phyloP scores from a whole-genome alignment of 768 basidiomycete species.

The Polyporus arcularius region DNA sequence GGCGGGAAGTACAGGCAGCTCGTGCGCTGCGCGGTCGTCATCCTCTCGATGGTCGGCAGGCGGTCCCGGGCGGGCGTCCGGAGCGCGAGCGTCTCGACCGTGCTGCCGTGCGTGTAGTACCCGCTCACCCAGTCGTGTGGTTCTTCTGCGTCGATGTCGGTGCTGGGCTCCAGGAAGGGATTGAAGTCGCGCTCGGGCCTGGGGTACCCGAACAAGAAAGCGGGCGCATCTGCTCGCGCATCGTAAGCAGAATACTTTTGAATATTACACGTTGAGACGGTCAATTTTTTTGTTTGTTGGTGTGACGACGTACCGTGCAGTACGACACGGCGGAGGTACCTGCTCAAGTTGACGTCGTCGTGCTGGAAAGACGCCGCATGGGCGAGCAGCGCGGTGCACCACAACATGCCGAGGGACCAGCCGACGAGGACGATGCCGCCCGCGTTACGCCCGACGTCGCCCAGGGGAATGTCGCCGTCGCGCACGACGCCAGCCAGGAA shows the following conservation, averaged over 20 bases:
- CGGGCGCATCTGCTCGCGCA: not conserved
- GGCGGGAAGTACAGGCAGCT: slow-evolving; percentile 3
- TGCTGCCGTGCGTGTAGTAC: slow-evolving; percentile 13
- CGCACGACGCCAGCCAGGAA: slow-evolving; percentile 10
- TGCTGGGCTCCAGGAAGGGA: not conserved
- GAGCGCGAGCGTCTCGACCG: slow-evolving; percentile 10
- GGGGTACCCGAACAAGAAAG: slow-evolving; percentile 3
- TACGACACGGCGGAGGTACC: slow-evolving; percentile 13
- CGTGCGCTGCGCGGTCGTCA: slow-evolving; percentile 12
- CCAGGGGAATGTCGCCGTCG: not conserved
- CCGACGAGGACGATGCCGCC: slow-evolving; percentile 19
- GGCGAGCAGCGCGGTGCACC: slow-evolving; percentile 16
- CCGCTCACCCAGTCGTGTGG: slow-evolving; percentile 3
- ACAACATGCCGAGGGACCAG: slow-evolving; percentile 17
- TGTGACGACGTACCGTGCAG: slow-evolving; percentile 8
- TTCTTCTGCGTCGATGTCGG: not conserved
- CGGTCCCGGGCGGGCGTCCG: slow-evolving; percentile 7
- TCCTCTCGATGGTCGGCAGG: slow-evolving; percentile 12
- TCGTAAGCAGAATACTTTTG: not conserved
- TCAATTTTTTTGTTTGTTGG: not conserved
- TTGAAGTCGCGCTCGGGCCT: not conserved
- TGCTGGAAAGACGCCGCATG: slow-evolving; percentile 7
- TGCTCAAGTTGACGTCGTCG: slow-evolving; percentile 2
- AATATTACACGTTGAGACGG: too few relatives aligned
- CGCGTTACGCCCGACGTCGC: not conserved